Conservation (phyloP, 805 yeast genomes). For the Candida easanensis region DNA sequence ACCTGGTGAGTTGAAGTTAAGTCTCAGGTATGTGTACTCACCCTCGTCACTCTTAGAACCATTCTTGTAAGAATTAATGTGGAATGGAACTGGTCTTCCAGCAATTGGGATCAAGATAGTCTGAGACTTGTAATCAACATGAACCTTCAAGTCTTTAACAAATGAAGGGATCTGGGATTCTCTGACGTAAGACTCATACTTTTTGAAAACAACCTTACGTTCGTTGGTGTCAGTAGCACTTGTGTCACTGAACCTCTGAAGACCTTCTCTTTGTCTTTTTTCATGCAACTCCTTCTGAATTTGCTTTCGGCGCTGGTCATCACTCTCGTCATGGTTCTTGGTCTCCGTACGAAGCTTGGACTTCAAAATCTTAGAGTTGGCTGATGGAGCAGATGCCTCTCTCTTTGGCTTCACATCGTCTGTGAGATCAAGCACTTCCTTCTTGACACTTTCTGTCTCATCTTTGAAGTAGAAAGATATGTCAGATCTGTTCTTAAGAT, state of each 20-base stretch:
- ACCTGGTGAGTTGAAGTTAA: conserved; percentile 93
- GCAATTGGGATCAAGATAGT: conserved; percentile 86
- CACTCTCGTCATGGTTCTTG: conserved; percentile 68
- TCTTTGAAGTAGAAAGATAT: conserved; percentile 82
- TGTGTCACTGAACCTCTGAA: conserved; percentile 75
- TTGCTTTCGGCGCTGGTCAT: conserved; percentile 76
- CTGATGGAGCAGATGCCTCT: conserved; percentile 29
- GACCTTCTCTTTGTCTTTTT: conserved; percentile 82
- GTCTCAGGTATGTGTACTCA: conserved; percentile 83
- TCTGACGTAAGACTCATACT: conserved; percentile 90
- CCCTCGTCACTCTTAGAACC: conserved; percentile 97
- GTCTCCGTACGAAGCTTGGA: conserved; percentile 78
- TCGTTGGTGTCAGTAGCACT: conserved; percentile 64
- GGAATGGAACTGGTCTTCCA: conserved; percentile 98
- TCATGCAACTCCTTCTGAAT: conserved; percentile 82
- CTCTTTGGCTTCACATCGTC: conserved; percentile 31
- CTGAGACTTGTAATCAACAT: conserved; percentile 84
- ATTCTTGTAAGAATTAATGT: conserved; percentile 87
- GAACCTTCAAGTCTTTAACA: conserved; percentile 80
- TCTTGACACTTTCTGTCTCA: conserved; percentile 45
- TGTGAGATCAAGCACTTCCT: conserved; percentile 40
- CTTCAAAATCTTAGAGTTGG: conserved; percentile 64
- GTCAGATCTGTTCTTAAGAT: conserved; percentile 68
- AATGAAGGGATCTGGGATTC: conserved; percentile 87
- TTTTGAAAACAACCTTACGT: conserved; percentile 73